A percentile compares a stretch with the other conserved stretches of the same genome.
Conservation (phyloP, 108 stramenopile genomes). For the Chaetoceros tenuissimus region DNA sequence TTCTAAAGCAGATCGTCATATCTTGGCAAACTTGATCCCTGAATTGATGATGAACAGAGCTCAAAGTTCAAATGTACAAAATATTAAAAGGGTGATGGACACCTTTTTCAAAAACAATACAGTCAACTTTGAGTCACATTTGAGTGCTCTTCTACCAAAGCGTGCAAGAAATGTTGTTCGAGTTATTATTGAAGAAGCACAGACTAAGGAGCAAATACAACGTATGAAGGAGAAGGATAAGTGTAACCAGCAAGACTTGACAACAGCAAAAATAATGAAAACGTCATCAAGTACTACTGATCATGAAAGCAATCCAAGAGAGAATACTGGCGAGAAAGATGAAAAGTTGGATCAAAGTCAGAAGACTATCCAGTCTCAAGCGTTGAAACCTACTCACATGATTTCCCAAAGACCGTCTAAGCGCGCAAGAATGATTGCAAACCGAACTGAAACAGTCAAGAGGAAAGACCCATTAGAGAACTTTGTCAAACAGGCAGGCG, state of each 20-base stretch:
- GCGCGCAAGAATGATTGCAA: background rate
- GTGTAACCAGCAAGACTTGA: background rate
- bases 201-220: background rate
- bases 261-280: background rate
- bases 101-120: background rate
- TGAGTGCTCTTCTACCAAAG: background rate
- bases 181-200: constrained; percentile 9
- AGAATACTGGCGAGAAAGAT: background rate
- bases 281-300: background rate
- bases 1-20: background rate
- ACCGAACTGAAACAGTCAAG: too few species aligned
- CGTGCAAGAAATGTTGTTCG: background rate
- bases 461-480: background rate
- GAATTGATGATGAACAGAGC: background rate
- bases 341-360: background rate
- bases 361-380: background rate
- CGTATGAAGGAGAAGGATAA: constrained; percentile 8
- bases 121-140: background rate
- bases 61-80: too few species aligned
- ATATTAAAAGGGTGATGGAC: too few species aligned
- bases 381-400: too few species aligned
- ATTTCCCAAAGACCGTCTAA: constrained; percentile 2
- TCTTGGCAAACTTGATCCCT: background rate
- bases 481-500: background rate
- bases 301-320: background rate